Percentiles rank a stretch among this genome's conserved stretches.
These are phyloP conservation scores for Oehlia diaphana DNA, from an alignment of 192 early-diverging fungal species.

Conservation along the genomic window DNA sequence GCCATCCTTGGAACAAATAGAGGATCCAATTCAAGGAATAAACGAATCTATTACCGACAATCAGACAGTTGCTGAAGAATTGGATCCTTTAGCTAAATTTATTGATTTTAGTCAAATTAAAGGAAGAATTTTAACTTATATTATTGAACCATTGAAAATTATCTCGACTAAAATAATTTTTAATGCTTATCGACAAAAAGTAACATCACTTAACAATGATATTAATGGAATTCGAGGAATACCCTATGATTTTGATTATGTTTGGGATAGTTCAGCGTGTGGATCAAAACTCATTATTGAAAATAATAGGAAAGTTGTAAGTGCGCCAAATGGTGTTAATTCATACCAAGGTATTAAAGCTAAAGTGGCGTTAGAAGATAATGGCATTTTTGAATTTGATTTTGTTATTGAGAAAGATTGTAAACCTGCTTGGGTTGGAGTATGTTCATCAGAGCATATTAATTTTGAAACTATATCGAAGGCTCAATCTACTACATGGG, in stretches of 20 bases:
- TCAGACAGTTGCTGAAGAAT: not conserved
- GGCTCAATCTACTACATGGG: not conserved
- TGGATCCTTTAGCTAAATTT: not conserved
- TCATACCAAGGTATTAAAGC: not conserved
- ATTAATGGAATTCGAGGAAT: not conserved
- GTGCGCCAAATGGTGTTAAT: too few species aligned
- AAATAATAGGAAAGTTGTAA: not conserved
- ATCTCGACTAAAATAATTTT: not conserved
- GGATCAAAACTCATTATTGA: not conserved
- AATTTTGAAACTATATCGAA: not conserved
- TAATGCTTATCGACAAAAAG: not conserved
- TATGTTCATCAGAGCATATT: not conserved
- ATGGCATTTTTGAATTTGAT: conserved; percentile 12
- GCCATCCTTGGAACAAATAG: not conserved
- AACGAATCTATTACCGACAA: not conserved
- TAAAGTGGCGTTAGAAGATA: not conserved
- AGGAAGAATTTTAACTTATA: not conserved
- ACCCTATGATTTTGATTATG: not conserved
- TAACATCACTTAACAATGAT: not conserved
- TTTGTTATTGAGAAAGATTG: not conserved
- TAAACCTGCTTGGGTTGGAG: not conserved
- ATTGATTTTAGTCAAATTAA: not conserved
- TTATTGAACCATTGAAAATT: conserved; percentile 7
- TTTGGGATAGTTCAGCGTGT: not conserved
- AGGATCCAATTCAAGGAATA: not conserved